These are phyloP conservation scores for Trichoderma hamatum DNA, from an alignment of 2,329 filamentous ascomycete species.

Conservation along the genomic window DNA sequence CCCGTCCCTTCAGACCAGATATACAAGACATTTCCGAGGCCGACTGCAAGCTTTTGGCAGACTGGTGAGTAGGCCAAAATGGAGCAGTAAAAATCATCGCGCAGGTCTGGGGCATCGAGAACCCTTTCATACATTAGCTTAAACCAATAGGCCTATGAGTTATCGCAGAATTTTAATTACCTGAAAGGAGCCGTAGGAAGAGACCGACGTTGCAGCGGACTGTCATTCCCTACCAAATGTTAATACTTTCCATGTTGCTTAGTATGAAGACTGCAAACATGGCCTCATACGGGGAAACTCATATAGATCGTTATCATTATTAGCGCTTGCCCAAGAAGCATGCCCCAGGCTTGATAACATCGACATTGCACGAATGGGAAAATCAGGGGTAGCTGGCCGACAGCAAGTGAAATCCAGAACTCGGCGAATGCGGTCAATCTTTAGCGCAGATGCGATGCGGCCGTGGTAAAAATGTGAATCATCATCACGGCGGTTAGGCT, in stretches of 20 bases:
- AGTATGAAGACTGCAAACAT: neutral
- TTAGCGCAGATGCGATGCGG: conserved; percentile 76
- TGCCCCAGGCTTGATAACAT: neutral
- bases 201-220: conserved; percentile 38
- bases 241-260: conserved; percentile 8
- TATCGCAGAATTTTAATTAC: conserved; percentile 47
- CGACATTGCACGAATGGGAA: neutral
- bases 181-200: conserved; percentile 78
- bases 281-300: neutral
- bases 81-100: conserved; percentile 95
- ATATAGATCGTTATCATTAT: conserved; percentile 33
- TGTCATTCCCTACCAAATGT: conserved; percentile 29
- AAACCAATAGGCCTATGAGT: neutral
- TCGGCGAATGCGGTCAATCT: conserved; percentile 70
- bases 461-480: conserved; percentile 70
- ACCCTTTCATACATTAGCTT: conserved; percentile 58
- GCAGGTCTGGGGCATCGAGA: conserved; percentile 83
- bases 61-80: conserved; percentile 81
- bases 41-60: conserved; percentile 78
- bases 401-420: conserved; percentile 60
- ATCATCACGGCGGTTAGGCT: conserved; percentile 58
- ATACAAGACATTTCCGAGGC: conserved; percentile 77
- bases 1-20: conserved; percentile 81
- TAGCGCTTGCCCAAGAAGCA: neutral
- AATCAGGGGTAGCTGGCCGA: conserved; percentile 21